Percentiles rank a stretch among this genome's conserved stretches.
Evolutionary conservation across 441 rosid species (phyloP).

Genomic region (Gossypium davidsonii): DNA sequence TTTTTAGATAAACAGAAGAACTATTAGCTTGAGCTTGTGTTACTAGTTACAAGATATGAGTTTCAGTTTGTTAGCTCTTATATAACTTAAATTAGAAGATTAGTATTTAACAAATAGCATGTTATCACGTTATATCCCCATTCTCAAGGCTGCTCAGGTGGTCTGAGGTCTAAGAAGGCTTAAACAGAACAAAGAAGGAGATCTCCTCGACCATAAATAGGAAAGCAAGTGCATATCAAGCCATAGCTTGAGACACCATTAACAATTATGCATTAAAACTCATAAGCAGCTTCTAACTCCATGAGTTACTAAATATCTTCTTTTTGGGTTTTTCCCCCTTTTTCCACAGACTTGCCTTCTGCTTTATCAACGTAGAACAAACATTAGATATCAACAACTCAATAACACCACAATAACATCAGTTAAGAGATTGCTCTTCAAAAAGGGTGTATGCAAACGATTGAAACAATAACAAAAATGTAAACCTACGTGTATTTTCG

Average conservation of each 20-base stretch:
- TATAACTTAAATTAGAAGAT: background rate
- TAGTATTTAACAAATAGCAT: background rate
- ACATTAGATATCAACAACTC: background rate
- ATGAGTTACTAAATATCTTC: background rate
- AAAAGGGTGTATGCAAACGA: background rate
- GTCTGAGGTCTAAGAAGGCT: background rate
- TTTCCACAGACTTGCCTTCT: background rate
- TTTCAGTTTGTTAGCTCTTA: background rate
- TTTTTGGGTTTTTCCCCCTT: background rate
- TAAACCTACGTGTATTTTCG: constrained; percentile 74
- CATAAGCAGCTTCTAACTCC: background rate
- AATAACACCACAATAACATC: background rate
- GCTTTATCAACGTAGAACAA: background rate
- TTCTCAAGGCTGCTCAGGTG: background rate
- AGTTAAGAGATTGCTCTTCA: background rate
- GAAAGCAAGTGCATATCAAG: background rate
- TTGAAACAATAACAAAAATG: background rate
- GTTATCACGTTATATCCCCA: background rate
- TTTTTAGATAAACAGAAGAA: background rate
- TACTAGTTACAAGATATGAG: background rate
- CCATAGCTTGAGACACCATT: background rate
- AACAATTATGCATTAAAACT: background rate
- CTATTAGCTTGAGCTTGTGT: background rate
- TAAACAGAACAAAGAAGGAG: background rate
- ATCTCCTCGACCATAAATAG: background rate